Conservation (phyloP, 2,329 filamentous ascomycete genomes). For the Scedosporium dehoogii region DNA sequence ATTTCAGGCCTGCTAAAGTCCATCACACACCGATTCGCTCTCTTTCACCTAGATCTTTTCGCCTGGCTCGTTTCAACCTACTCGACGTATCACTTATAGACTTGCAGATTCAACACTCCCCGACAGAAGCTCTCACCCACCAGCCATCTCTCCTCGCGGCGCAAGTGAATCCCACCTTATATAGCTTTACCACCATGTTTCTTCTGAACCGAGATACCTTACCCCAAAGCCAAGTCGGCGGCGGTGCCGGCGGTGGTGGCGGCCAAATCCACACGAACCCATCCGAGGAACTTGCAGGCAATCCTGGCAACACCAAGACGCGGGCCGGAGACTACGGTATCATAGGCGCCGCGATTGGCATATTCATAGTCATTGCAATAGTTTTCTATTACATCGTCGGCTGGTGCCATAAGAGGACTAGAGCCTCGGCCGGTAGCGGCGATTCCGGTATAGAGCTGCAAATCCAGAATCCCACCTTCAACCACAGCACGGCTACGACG, state of each 20-base stretch:
- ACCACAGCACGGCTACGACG: too few relatives aligned
- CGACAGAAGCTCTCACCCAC: too few relatives aligned
- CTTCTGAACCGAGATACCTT: background rate
- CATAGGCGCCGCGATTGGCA: constrained; percentile 7
- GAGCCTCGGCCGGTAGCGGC: background rate
- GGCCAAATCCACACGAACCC: constrained; percentile 9
- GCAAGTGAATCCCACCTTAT: background rate
- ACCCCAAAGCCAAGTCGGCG: constrained; percentile 3
- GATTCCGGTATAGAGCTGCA: too few relatives aligned
- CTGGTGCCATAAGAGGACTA: background rate
- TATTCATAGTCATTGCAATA: constrained; percentile 4
- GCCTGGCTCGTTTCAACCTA: too few relatives aligned
- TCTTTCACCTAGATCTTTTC: too few relatives aligned
- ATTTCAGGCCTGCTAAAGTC: too few relatives aligned
- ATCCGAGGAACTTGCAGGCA: constrained; percentile 8
- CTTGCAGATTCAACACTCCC: background rate
- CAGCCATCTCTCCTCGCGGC: too few relatives aligned
- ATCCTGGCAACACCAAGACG: background rate
- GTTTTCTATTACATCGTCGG: background rate
- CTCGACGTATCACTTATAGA: background rate
- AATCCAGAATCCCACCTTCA: too few relatives aligned
- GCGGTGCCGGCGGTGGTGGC: constrained; percentile 9
- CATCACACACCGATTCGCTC: too few relatives aligned
- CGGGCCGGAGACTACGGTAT: constrained; percentile 8
- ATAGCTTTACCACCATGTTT: background rate